Conservation (phyloP, 139 green algal genomes). For the Ettlia oleoabundans region DNA sequence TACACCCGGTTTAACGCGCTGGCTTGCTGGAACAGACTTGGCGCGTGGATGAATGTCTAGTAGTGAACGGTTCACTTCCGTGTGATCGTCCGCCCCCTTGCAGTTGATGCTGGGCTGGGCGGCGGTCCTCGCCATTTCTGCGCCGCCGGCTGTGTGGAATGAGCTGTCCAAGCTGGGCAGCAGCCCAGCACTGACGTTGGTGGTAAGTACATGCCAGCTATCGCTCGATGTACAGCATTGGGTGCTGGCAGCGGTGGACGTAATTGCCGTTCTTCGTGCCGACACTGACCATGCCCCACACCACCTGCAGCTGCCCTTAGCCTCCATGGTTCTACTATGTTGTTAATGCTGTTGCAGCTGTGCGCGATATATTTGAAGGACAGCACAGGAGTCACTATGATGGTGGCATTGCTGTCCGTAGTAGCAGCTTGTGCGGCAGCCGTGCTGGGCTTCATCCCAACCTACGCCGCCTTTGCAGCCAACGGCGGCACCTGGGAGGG, state of each 20-base stretch:
- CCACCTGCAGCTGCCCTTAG: too few relatives aligned
- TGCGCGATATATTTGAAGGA: neutral
- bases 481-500: conserved; percentile 19
- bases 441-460: neutral
- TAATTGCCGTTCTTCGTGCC: too few relatives aligned
- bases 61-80: too few relatives aligned
- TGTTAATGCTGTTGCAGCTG: neutral
- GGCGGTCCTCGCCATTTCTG: neutral
- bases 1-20: too few relatives aligned
- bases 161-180: neutral
- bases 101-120: conserved; percentile 8
- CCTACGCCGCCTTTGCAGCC: conserved; percentile 6
- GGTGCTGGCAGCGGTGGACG: too few relatives aligned
- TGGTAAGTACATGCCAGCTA: neutral
- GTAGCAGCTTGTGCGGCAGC: neutral
- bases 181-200: neutral
- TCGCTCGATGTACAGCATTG: too few relatives aligned
- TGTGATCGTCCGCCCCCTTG: too few relatives aligned
- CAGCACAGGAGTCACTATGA: neutral
- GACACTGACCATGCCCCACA: too few relatives aligned
- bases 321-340: neutral
- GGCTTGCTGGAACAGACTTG: too few relatives aligned
- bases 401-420: neutral
- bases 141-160: neutral
- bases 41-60: too few relatives aligned